These are phyloP conservation scores for Phylloporus sp. DNA, from an alignment of 1,284 basidiomycete genomes.

Conservation along the genomic window DNA sequence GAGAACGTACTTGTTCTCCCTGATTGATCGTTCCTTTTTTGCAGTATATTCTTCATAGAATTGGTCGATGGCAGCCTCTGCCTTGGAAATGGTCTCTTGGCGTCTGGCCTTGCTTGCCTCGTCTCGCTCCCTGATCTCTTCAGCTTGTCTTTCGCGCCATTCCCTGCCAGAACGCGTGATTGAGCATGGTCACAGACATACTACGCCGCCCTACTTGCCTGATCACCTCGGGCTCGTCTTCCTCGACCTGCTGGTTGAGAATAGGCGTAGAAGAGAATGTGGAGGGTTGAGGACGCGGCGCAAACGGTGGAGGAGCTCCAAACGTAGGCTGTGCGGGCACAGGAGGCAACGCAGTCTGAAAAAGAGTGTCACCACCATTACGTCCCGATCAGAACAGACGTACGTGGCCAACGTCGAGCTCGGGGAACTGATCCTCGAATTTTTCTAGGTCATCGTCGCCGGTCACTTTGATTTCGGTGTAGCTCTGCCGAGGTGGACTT, in stretches of 20 bases:
- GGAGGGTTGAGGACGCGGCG: conserved; percentile 77
- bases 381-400: conserved; percentile 30
- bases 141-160: conserved; percentile 90
- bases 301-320: conserved; percentile 63
- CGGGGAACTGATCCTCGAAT: conserved; percentile 93
- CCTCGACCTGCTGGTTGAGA: conserved; percentile 69
- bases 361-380: conserved; percentile 17
- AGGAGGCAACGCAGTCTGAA: conserved; percentile 40
- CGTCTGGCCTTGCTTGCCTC: conserved; percentile 82
- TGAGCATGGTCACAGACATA: conserved; percentile 3
- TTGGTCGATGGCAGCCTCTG: conserved; percentile 92
- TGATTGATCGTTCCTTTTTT: conserved; percentile 92
- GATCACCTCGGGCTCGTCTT: conserved; percentile 91
- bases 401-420: conserved; percentile 72
- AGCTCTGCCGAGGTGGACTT: conserved; percentile 49
- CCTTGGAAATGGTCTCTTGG: conserved; percentile 88
- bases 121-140: conserved; percentile 83
- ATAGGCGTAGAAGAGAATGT: conserved; percentile 76
- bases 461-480: conserved; percentile 77
- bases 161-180: conserved; percentile 54
- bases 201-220: conserved; percentile 44
- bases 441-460: conserved; percentile 89
- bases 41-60: conserved; percentile 95
- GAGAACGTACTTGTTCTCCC: conserved; percentile 86
- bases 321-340: conserved; percentile 50